Evolutionary conservation across 2,329 filamentous ascomycete species (phyloP).

Genomic region (Geosmithia flava): DNA sequence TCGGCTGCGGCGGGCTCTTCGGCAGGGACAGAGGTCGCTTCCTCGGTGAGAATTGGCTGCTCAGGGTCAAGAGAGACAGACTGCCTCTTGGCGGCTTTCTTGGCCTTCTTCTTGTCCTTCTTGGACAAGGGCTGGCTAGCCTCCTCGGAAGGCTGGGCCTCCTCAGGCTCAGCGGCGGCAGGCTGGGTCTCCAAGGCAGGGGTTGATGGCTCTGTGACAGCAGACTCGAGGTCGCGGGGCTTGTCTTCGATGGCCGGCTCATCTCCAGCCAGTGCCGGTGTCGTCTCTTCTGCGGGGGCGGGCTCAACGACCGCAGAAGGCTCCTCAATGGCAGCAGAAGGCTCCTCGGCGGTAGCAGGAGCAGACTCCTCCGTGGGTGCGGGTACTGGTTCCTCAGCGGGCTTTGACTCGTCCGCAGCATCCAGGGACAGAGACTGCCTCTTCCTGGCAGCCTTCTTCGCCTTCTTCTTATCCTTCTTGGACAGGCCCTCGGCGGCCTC

Average conservation of each 20-base stretch:
- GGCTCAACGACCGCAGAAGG: background rate
- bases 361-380: background rate
- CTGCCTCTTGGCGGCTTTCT: background rate
- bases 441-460: background rate
- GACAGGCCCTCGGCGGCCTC: conserved; percentile 8
- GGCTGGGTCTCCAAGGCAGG: background rate
- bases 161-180: background rate
- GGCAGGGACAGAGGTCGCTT: background rate
- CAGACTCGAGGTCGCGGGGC: background rate
- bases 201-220: too few relatives aligned
- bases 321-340: background rate
- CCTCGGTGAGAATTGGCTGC: background rate
- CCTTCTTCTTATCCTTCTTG: conserved; percentile 20
- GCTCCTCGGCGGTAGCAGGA: background rate
- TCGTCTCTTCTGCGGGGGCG: background rate
- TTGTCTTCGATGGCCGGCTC: background rate
- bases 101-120: background rate
- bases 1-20: background rate
- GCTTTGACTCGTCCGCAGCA: background rate
- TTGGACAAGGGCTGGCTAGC: background rate
- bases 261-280: background rate
- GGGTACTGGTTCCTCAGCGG: background rate
- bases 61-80: background rate
- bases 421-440: background rate
- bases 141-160: background rate